These are phyloP conservation scores for Rhizopogon hawkerae DNA, from an alignment of 1,284 basidiomycete species.

Conservation along the genomic window DNA sequence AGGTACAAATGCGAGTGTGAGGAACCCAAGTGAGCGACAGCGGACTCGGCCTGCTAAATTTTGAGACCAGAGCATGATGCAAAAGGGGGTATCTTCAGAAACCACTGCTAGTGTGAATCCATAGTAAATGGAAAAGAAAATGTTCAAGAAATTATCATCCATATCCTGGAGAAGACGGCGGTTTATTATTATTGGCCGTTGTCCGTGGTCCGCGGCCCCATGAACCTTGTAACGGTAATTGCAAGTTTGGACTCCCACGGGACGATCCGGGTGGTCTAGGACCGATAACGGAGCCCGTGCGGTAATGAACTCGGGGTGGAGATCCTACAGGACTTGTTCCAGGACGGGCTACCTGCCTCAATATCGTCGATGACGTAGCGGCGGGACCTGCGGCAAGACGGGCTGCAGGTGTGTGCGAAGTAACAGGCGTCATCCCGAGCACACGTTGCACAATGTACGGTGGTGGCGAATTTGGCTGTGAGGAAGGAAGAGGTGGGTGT, in stretches of 20 bases:
- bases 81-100: constrained; percentile 19
- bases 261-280: constrained; percentile 22
- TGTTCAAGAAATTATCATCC: constrained; percentile 18
- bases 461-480: constrained; percentile 16
- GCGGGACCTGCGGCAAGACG: not conserved
- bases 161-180: not conserved
- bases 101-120: not conserved
- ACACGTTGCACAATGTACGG: constrained; percentile 27
- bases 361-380: not conserved
- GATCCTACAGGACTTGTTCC: constrained; percentile 7
- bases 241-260: constrained; percentile 17
- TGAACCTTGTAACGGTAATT: constrained; percentile 26
- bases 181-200: not conserved
- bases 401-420: constrained; percentile 5
- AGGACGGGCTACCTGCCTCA: constrained; percentile 1
- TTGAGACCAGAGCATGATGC: not conserved
- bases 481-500: constrained; percentile 44
- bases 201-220: constrained; percentile 14
- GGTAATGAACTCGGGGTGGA: constrained; percentile 4
- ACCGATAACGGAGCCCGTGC: constrained; percentile 22
- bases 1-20: constrained; percentile 1
- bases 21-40: constrained; percentile 1
- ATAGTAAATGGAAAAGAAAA: not conserved
- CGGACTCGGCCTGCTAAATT: not conserved
- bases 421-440: constrained; percentile 22